Conservation (phyloP, 306 rosid genomes). For the Lithocarpus polystachyus region DNA sequence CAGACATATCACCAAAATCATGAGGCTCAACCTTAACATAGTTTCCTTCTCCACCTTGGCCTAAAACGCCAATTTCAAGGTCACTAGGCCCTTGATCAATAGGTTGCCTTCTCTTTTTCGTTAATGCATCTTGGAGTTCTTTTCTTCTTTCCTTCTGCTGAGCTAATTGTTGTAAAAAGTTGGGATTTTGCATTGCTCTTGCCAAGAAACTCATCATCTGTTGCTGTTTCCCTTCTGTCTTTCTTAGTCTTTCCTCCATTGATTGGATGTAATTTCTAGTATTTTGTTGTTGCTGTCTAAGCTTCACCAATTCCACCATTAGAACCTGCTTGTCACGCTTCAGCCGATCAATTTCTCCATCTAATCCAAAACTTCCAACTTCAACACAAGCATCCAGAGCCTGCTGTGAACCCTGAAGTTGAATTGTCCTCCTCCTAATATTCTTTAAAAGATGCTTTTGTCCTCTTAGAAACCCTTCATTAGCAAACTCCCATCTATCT, state of each 20-base stretch:
- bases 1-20: slow-evolving; percentile 9
- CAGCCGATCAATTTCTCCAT: slow-evolving; percentile 52
- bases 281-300: slow-evolving; percentile 64
- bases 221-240: slow-evolving; percentile 58
- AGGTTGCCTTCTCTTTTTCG: slow-evolving; percentile 48
- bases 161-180: slow-evolving; percentile 46
- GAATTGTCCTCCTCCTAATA: slow-evolving; percentile 61
- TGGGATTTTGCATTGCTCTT: slow-evolving; percentile 67
- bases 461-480: slow-evolving; percentile 82
- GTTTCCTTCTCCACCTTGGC: slow-evolving; percentile 23
- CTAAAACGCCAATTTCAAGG: slow-evolving; percentile 26
- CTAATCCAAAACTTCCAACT: slow-evolving; percentile 65
- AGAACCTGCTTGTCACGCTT: slow-evolving; percentile 65
- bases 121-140: slow-evolving; percentile 41
- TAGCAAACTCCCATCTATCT: slow-evolving; percentile 88
- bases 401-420: slow-evolving; percentile 36
- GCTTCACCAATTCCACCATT: slow-evolving; percentile 69
- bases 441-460: slow-evolving; percentile 62
- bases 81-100: slow-evolving; percentile 47
- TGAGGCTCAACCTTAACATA: slow-evolving; percentile 39
- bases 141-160: slow-evolving; percentile 49
- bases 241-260: slow-evolving; percentile 56
- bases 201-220: slow-evolving; percentile 73
- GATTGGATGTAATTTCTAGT: slow-evolving; percentile 40
- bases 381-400: slow-evolving; percentile 58